A percentile compares a stretch with the other conserved stretches of the same genome.
Conservation (phyloP, 257 asterid genomes). For the Ballota nigra region DNA sequence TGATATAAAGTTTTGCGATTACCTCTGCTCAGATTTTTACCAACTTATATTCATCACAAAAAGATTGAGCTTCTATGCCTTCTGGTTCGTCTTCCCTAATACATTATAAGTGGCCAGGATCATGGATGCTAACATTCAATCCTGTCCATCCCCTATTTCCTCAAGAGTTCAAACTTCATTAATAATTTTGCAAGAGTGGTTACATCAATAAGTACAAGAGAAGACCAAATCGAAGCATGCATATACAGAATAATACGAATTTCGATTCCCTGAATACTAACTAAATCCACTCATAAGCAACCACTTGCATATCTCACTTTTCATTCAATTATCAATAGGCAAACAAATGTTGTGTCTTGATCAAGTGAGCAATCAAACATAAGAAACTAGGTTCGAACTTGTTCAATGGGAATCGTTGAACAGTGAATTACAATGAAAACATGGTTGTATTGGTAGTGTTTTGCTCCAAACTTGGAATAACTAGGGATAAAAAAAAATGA, state of each 20-base stretch:
- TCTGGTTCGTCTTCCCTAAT: neutral
- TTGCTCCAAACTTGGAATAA: too few species aligned
- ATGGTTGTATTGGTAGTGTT: too few species aligned
- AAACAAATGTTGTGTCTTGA: neutral
- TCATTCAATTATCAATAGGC: neutral
- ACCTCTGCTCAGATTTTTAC: neutral
- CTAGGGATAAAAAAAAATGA: too few species aligned
- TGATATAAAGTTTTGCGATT: neutral
- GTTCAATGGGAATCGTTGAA: too few species aligned
- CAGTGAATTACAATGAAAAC: too few species aligned
- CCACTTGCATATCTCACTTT: neutral
- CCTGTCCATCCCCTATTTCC: neutral
- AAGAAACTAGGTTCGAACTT: too few species aligned
- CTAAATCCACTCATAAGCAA: neutral
- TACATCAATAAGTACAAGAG: neutral
- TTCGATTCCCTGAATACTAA: neutral
- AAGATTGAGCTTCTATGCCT: neutral
- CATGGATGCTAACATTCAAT: slow-evolving; percentile 1
- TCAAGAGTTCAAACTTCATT: neutral
- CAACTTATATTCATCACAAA: neutral
- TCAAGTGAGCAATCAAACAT: neutral
- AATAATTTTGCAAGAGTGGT: neutral
- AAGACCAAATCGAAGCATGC: neutral
- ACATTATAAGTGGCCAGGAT: neutral
- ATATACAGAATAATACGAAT: neutral